Evolutionary conservation across 495 filamentous ascomycete species (phyloP), one percentile per base, ranked within the genome.

Genomic region (Cenococcum geophilum): DNA sequence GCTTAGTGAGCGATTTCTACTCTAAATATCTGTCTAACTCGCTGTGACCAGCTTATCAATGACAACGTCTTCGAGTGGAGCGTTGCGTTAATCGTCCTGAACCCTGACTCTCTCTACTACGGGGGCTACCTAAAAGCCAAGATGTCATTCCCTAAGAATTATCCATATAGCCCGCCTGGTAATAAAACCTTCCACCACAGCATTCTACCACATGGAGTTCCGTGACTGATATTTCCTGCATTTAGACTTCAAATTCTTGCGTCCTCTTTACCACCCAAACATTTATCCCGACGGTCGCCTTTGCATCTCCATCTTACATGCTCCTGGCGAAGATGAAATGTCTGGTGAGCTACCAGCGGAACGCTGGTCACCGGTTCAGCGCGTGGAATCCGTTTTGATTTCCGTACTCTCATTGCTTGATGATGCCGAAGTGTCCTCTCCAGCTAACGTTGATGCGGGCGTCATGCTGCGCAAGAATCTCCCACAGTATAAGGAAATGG

Each of bases 251-350:
- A 84, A 85, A 54, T 97, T 98, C 78, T 70, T 82, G 16, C 80
- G 84, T 9, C 88, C 91, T 22, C 80, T 92, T 49, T 90, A 86
- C 74, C 93, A 98, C 74, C 93, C 93, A 5, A 98, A 98, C 71
- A 85, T 98, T 72, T 96, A 97, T 74, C 73, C 80, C 8, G 88
- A 96, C 73, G 93, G 93, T 66, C 86, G 85, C 57, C 81, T 97
- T 18, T 97, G 93, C 78, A 97, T 98, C 72, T 96, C 92, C 43
- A 98, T 98, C 68, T 83, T 98, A 4, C 92, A 98, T 74, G 78
- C 85, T 10, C 91, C 93, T 0, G 93, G 92, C 60, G 89, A 96
- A 55, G 92, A 97, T 70, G 82, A 86, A 63, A 90, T 89, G 78
- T 96, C 91, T 25, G 93, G 93, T 54, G 93, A 97, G 74, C 74